Conservation (phyloP, 1,284 basidiomycete species). For the Ustilago vetiveriae region DNA sequence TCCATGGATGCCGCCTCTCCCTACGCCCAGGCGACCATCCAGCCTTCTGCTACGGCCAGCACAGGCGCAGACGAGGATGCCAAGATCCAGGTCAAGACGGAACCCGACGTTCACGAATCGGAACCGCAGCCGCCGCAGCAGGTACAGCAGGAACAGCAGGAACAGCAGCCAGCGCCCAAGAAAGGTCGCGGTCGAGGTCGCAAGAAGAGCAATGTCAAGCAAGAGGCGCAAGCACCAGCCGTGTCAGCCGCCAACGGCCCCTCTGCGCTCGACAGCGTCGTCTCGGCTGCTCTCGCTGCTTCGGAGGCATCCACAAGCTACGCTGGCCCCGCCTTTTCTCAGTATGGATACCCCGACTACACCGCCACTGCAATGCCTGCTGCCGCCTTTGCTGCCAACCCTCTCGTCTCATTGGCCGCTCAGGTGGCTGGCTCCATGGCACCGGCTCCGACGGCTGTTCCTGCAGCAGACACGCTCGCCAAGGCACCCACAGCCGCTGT, state of each 20-base stretch:
- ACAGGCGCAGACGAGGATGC: constrained; percentile 18
- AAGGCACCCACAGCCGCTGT: constrained; percentile 6
- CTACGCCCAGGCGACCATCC: constrained; percentile 31
- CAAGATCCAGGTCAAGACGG: constrained; percentile 29
- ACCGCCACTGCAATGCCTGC: constrained; percentile 32
- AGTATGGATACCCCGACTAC: constrained; percentile 46
- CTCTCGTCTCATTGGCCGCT: constrained; percentile 40
- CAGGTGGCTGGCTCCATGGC: constrained; percentile 34
- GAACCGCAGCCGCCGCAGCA: constrained; percentile 4
- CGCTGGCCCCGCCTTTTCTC: constrained; percentile 28
- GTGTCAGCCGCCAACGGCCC: constrained; percentile 8
- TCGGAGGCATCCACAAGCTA: constrained; percentile 20
- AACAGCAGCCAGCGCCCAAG: constrained; percentile 18
- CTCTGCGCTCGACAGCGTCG: constrained; percentile 20
- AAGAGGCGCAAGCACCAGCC: constrained; percentile 8
- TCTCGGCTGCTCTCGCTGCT: constrained; percentile 28
- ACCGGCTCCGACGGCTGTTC: constrained; percentile 8
- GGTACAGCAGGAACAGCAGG: background rate
- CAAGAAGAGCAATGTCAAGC: constrained; percentile 38
- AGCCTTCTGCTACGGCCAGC: constrained; percentile 34
- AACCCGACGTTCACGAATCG: constrained; percentile 21
- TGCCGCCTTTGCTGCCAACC: constrained; percentile 37
- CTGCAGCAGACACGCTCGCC: constrained; percentile 11
- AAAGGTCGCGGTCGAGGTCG: constrained; percentile 33
- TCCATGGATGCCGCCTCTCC: constrained; percentile 32